phyloP scores from a whole-genome alignment of 2,329 filamentous ascomycete genomes.

The Cytospora schulzeri region DNA sequence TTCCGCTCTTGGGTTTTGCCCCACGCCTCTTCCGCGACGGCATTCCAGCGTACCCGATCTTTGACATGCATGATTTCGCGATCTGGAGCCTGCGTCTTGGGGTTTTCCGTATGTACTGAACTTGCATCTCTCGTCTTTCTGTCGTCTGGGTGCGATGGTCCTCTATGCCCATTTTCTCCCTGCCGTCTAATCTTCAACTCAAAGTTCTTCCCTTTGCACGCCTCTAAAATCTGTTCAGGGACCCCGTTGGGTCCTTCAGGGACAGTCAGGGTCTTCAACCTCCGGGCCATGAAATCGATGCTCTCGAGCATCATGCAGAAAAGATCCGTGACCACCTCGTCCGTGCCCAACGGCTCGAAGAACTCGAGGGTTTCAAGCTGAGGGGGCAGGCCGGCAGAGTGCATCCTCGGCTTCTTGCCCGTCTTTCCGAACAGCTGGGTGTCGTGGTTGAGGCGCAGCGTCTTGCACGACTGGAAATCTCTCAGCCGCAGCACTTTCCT shows the following conservation, averaged over 20 bases:
- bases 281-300: slow-evolving; percentile 40
- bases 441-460: slow-evolving; percentile 49
- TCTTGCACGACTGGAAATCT: slow-evolving; percentile 45
- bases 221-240: slow-evolving; percentile 39
- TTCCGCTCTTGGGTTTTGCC: slow-evolving; percentile 14
- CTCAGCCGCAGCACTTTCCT: slow-evolving; percentile 46
- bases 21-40: slow-evolving; percentile 16
- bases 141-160: slow-evolving; percentile 1
- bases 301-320: slow-evolving; percentile 46
- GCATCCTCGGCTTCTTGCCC: slow-evolving; percentile 46
- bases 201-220: slow-evolving; percentile 39
- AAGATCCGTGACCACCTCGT: slow-evolving; percentile 50
- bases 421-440: slow-evolving; percentile 51
- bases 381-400: slow-evolving; percentile 50
- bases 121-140: not conserved
- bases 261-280: slow-evolving; percentile 43
- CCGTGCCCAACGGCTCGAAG: slow-evolving; percentile 47
- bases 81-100: slow-evolving; percentile 2
- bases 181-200: slow-evolving; percentile 36
- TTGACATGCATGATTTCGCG: not conserved
- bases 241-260: slow-evolving; percentile 36
- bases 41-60: slow-evolving; percentile 17
- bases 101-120: not conserved
- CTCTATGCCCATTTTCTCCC: slow-evolving; percentile 3
- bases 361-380: slow-evolving; percentile 49